Percentiles rank a stretch among this genome's conserved stretches.
phyloP scores from a whole-genome alignment of 2,329 filamentous ascomycete genomes.

The Ophiocordyceps australis region DNA sequence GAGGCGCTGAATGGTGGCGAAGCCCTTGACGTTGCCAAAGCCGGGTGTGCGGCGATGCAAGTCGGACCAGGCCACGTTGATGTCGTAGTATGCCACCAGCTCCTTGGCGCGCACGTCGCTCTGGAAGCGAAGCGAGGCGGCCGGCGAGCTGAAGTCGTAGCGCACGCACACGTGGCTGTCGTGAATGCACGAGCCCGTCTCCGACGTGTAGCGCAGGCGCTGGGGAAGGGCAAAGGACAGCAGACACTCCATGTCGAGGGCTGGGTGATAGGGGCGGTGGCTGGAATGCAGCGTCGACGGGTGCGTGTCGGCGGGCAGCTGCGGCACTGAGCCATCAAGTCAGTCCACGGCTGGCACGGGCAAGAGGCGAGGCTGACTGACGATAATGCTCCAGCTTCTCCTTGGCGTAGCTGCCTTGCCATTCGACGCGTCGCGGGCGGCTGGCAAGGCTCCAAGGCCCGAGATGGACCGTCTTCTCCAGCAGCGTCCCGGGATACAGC shows the following conservation, averaged over 20 bases:
- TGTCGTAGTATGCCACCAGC: constrained; percentile 30
- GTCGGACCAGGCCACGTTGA: constrained; percentile 34
- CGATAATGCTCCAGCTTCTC: constrained; percentile 32
- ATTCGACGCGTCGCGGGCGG: constrained; percentile 27
- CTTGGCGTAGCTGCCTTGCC: constrained; percentile 33
- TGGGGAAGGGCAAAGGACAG: constrained; percentile 28
- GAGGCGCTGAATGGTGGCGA: constrained; percentile 31
- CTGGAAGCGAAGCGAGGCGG: constrained; percentile 28
- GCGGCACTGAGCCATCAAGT: too few species aligned
- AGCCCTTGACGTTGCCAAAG: constrained; percentile 29
- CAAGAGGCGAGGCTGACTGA: too few species aligned
- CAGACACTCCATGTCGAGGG: constrained; percentile 28
- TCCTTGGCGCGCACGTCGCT: constrained; percentile 27
- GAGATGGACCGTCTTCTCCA: constrained; percentile 30
- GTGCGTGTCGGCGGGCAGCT: constrained; percentile 24
- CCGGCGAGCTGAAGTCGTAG: constrained; percentile 31
- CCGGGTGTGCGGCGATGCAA: constrained; percentile 27
- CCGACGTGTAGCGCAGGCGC: constrained; percentile 26
- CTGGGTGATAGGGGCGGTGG: constrained; percentile 30
- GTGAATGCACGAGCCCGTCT: constrained; percentile 25
- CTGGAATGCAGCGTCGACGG: constrained; percentile 30
- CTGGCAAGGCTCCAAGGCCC: constrained; percentile 34
- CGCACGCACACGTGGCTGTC: constrained; percentile 27
- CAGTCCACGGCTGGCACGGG: too few species aligned
- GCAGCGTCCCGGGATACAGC: too few species aligned